These are phyloP conservation scores for Penicillium hesseltinei DNA, from an alignment of 2,329 filamentous ascomycete species.

Conservation along the genomic window DNA sequence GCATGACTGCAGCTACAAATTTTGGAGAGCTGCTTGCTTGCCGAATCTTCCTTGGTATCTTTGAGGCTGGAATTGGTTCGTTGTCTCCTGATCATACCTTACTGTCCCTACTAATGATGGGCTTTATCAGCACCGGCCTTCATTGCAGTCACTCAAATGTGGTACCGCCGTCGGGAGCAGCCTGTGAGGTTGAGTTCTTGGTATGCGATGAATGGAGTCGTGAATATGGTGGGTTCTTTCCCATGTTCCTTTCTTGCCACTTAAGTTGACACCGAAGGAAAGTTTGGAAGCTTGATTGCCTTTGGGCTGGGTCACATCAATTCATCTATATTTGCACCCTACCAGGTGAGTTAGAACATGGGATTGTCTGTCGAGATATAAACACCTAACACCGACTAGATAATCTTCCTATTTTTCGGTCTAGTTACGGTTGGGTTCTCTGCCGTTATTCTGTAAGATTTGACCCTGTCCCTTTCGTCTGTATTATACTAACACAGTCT, in stretches of 20 bases:
- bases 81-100: neutral
- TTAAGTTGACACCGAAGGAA: neutral
- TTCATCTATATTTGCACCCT: slow-evolving; percentile 46
- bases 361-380: too few relatives aligned
- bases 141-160: slow-evolving; percentile 55
- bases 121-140: slow-evolving; percentile 47
- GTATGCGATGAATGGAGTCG: slow-evolving; percentile 58
- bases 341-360: slow-evolving; percentile 45
- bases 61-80: slow-evolving; percentile 49
- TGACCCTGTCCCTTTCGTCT: neutral
- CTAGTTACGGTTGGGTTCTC: slow-evolving; percentile 54
- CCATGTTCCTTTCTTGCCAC: neutral
- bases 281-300: slow-evolving; percentile 54
- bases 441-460: slow-evolving; percentile 46
- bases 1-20: slow-evolving; percentile 53
- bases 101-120: neutral
- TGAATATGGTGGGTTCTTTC: slow-evolving; percentile 45
- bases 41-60: slow-evolving; percentile 57
- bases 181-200: slow-evolving; percentile 52
- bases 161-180: slow-evolving; percentile 55
- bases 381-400: slow-evolving; percentile 16
- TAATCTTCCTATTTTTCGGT: slow-evolving; percentile 41
- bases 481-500: neutral
- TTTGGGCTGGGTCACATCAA: slow-evolving; percentile 53
- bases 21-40: slow-evolving; percentile 53